Conservation (phyloP, 192 early-diverging fungal genomes). For the Coemansia sp. region DNA sequence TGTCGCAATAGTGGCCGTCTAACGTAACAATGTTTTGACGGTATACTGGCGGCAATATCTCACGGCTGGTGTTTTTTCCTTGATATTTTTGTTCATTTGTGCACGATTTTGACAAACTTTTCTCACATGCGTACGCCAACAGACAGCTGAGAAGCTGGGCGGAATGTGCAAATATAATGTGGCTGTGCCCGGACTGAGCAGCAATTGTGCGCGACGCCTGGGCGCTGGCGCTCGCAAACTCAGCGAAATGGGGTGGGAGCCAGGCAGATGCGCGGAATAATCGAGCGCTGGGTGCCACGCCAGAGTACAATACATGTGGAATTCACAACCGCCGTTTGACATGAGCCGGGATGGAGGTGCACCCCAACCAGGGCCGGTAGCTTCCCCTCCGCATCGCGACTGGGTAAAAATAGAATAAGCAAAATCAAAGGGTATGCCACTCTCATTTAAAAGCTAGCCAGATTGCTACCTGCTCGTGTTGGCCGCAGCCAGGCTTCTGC, state of each 20-base stretch:
- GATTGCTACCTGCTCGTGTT: not conserved
- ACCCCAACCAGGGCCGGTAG: no score
- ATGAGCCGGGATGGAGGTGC: no score
- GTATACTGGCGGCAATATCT: no score
- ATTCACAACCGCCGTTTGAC: not conserved
- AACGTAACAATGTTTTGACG: not conserved
- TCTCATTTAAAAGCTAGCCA: not conserved
- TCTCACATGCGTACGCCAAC: not conserved
- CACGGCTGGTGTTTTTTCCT: no score
- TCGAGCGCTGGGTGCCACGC: not conserved
- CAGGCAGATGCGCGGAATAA: not conserved
- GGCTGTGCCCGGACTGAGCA: not conserved
- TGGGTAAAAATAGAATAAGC: conserved; percentile 5
- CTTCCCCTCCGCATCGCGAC: no score
- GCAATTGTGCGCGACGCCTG: not conserved
- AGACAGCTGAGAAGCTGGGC: not conserved
- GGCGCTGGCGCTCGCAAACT: not conserved
- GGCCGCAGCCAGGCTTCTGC: not conserved
- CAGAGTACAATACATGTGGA: conserved; percentile 1
- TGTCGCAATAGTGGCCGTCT: not conserved
- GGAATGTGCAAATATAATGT: not conserved
- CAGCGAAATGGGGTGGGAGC: conserved; percentile 2
- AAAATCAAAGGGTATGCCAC: not conserved
- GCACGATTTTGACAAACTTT: conserved; percentile 1
- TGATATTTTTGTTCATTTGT: not conserved